Evolutionary conservation across 202 grass and related monocot species (phyloP), one percentile per base, ranked within the genome.

Genomic region (Cymbopogon flexuosus): DNA sequence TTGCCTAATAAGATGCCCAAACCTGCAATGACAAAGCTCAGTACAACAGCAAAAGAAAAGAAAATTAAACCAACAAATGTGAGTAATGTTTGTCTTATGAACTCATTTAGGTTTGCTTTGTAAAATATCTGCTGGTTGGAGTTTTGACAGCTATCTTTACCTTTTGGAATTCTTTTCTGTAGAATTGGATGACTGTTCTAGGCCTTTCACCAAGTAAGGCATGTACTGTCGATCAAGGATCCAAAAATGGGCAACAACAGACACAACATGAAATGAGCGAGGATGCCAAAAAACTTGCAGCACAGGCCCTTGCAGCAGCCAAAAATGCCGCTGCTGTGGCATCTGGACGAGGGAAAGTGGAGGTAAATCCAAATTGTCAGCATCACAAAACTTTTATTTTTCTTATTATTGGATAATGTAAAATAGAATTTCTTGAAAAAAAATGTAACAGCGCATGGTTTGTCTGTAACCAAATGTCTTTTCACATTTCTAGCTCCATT

Each of bases 321-420:
- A 91, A 81, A 91, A 89, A 94, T 79, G 76, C 85, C 71, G 65
- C 86, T 0, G 77, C 81, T 67, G 37, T 63, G 35, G 73, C 84
- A 73, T 81, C 90, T 84, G 96, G 88, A 79, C 89, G 84, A 84
- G 96, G 96, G 56, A 99, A 94, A 91, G 82, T 99, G 34, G 92
- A 93, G 85, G 92, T 96, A 84, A 80, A 77, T 69, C 30, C 1
- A 3, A 41, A 79, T 34, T 67, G 29, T 56, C 19, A 42, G 35
- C 27, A 79, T 41, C 39, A 3, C 13, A 45, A 36, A 13, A 7
- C 13, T 3, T 34, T 47, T 41, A 8, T 46, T 60, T 45, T 51
- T 59, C 19, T 51, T 49, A 30, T 30, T 47, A 49, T 13, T 77
- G 37, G 10, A 4, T 47, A 75, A 68, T 68, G 5, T 37, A 33